Percentiles rank a stretch among this genome's conserved stretches.
Conservation (phyloP, 805 yeast genomes). For the Nakazawaea ambrosiae region DNA sequence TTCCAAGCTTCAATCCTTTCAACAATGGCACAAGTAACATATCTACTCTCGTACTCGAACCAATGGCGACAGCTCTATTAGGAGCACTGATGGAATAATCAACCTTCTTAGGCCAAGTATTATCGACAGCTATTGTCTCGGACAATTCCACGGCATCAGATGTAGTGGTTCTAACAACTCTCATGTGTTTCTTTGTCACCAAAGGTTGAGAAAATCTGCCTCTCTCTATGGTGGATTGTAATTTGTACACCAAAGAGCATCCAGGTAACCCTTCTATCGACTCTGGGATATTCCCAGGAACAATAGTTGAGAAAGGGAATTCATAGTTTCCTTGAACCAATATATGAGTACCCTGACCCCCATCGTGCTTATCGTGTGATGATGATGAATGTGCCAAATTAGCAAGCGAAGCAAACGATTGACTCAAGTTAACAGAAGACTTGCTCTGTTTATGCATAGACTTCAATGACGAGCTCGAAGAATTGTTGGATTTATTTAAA, state of each 20-base stretch:
- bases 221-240: constrained; percentile 77
- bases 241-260: constrained; percentile 61
- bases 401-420: constrained; percentile 15
- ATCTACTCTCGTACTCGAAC: constrained; percentile 66
- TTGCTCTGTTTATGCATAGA: constrained; percentile 28
- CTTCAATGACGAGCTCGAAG: constrained; percentile 37
- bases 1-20: constrained; percentile 76
- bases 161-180: constrained; percentile 81
- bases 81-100: constrained; percentile 87
- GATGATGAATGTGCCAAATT: constrained; percentile 13
- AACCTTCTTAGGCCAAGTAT: constrained; percentile 91
- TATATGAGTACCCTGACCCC: constrained; percentile 26
- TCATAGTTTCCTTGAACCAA: constrained; percentile 77
- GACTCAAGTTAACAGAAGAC: constrained; percentile 24
- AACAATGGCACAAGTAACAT: constrained; percentile 69
- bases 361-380: no score
- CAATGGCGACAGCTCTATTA: constrained; percentile 83
- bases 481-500: constrained; percentile 27
- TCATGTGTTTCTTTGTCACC: constrained; percentile 59
- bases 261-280: constrained; percentile 87
- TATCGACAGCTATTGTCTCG: constrained; percentile 90
- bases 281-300: constrained; percentile 84
- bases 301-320: constrained; percentile 76
- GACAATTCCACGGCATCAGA: constrained; percentile 82
- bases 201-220: constrained; percentile 68